Evolutionary conservation across 805 yeast species (phyloP), one percentile per base, ranked within the genome.

Genomic region (Komagataella phaffii): DNA sequence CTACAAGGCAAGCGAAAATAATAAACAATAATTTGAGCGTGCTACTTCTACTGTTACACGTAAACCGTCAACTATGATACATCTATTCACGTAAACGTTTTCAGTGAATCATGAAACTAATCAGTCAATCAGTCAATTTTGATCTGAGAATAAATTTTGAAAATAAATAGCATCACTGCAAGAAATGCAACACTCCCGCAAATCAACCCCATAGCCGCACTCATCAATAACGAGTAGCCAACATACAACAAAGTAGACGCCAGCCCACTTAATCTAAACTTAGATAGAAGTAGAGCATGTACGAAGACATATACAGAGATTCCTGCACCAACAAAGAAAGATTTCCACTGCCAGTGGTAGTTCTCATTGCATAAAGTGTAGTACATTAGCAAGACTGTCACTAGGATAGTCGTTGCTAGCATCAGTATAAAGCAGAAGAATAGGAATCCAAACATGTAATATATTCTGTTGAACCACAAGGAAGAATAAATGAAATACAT

Each of bases 301-400:
- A 88, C 58, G 68, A 89, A 88, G 46, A 90, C 83, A 64, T 91
- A 93, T 51, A 83, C 58, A 0, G 96, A 77, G 64, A 96, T 84
- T 36, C 97, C 95, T 46, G 96, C 97, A 24, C 96, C 87, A 54
- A 88, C 77, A 60, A 85, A 79, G 59, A 87, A 69, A 3, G 96
- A 80, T 66, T 90, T 81, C 99, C 99, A 93, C 64, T 91, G 97
- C 99, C 99, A 93, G 66, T 82, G 81, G 73, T 95, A 90, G 66
- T 93, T 88, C 64, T 93, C 99, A 50, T 88, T 72, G 63, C 96
- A 88, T 57, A 93, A 75, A 3, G 88, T 77, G 71, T 87, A 85
- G 67, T 93, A 93, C 24, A 85, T 79, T 66, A 88, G 76, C 61
- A 91, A 72, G 19, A 89, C 72, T 0, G 96, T 83, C 30, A 89